Evolutionary conservation across 345 rosid species (phyloP).

Genomic region (Hevea brasiliensis): DNA sequence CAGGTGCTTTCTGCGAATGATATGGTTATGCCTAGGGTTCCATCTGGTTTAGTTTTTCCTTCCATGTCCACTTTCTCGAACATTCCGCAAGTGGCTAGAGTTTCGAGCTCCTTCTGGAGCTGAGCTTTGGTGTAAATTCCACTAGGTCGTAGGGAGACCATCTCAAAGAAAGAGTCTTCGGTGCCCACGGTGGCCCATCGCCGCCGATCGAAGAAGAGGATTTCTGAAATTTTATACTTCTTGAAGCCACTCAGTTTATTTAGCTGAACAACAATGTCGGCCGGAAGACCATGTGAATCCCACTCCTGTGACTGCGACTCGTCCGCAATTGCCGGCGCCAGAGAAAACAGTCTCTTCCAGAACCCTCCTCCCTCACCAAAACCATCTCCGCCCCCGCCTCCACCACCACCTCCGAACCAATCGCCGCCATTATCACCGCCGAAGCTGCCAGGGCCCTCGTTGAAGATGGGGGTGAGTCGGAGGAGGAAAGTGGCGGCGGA

Average conservation of each 20-base stretch:
- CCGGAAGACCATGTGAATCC: slow-evolving; percentile 92
- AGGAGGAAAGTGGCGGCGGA: slow-evolving; percentile 57
- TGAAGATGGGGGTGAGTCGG: slow-evolving; percentile 39
- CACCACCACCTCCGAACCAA: slow-evolving; percentile 39
- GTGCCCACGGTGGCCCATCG: slow-evolving; percentile 63
- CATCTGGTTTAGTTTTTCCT: slow-evolving; percentile 77
- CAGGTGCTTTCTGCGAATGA: slow-evolving; percentile 88
- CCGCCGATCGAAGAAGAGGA: slow-evolving; percentile 69
- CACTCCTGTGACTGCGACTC: slow-evolving; percentile 66
- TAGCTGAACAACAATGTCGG: slow-evolving; percentile 74
- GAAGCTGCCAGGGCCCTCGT: slow-evolving; percentile 31
- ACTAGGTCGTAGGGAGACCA: slow-evolving; percentile 83
- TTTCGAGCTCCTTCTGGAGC: slow-evolving; percentile 83
- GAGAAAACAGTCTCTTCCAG: slow-evolving; percentile 54
- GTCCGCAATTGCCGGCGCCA: slow-evolving; percentile 68
- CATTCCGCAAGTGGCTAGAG: slow-evolving; percentile 94
- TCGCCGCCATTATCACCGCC: slow-evolving; percentile 40
- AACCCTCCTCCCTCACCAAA: slow-evolving; percentile 46
- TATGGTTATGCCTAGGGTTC: slow-evolving; percentile 62
- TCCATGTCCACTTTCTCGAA: slow-evolving; percentile 95
- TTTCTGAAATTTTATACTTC: slow-evolving; percentile 80
- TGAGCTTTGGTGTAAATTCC: slow-evolving; percentile 85
- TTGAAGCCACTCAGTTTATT: slow-evolving; percentile 84
- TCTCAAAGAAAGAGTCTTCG: slow-evolving; percentile 93
- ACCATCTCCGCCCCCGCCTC: slow-evolving; percentile 52